Base-by-base conservation (phyloP, 768 basidiomycete species). In the Calvatia gigantea region DNA sequence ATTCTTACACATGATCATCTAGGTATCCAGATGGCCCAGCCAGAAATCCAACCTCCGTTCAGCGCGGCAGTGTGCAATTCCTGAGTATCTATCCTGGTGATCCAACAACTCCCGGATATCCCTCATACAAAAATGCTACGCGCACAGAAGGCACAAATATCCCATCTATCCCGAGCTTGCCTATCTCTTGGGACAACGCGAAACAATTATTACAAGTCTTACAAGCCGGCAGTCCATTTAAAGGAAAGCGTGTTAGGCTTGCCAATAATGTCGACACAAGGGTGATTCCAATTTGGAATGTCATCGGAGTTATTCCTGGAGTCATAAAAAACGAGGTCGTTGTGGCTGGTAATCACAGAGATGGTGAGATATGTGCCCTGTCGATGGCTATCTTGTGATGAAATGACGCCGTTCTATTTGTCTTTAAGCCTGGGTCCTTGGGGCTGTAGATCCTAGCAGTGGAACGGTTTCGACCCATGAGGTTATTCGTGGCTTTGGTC, bases 221-320 rank as follows among this genome's bases (percentile, higher is more conserved):
- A 19, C 55, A 53, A 6, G 50, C 38, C 25, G 61, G 59, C 4
- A 61, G 61, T 27, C 51, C 57, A 12, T 59, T 59, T 15, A 32
- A 74, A 68, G 65, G 61, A 65, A 49, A 83, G 80, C 61, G 60
- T 63, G 49, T 73, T 68, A 56, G 75, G 42, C 65, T 83, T 43
- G 75, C 80, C 6, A 85, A 84, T 58, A 75, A 79, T 60, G 81
- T 96, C 37, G 80, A 92, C 57, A 84, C 79, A 17, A 82, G 84
- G 62, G 82, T 94, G 11, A 94, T 80, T 4, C 91, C 93, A 14
- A 92, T 96, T 45, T 96, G 92, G 92, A 97, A 96, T 70, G 78
- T 84, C 11, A 87, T 90, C 79, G 87, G 81, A 15, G 78, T 86
- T 23, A 88, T 94, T 58, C 93, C 91, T 6, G 93, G 92, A 1